Conservation (phyloP, 2,329 filamentous ascomycete species). For the Penicillium sp. region DNA sequence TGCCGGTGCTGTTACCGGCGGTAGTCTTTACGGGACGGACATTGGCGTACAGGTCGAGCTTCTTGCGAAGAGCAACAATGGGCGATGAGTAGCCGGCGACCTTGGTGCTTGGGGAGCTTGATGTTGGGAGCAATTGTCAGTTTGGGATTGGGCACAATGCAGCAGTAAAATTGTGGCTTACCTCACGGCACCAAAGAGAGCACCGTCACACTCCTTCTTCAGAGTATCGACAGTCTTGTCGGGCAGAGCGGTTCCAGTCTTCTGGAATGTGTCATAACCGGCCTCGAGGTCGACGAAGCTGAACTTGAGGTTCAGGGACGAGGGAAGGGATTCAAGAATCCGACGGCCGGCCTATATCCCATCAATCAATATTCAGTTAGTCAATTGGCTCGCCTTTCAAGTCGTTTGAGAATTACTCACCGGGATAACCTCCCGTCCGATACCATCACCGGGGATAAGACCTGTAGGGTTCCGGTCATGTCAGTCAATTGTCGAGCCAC, state of each 20-base stretch:
- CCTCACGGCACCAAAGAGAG: slow-evolving; percentile 92
- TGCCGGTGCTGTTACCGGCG: slow-evolving; percentile 46
- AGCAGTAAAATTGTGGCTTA: slow-evolving; percentile 26
- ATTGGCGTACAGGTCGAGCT: slow-evolving; percentile 93
- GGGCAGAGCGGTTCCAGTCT: slow-evolving; percentile 82
- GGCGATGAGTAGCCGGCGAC: slow-evolving; percentile 95
- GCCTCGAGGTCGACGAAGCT: slow-evolving; percentile 90
- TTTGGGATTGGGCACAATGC: neutral
- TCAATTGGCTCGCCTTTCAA: slow-evolving; percentile 5
- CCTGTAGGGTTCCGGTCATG: slow-evolving; percentile 52
- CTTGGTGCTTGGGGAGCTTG: slow-evolving; percentile 76
- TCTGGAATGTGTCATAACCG: slow-evolving; percentile 89
- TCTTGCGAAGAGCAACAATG: slow-evolving; percentile 94
- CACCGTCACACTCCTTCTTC: slow-evolving; percentile 88
- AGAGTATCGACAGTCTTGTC: slow-evolving; percentile 88
- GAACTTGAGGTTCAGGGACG: slow-evolving; percentile 90
- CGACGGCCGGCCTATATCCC: slow-evolving; percentile 67
- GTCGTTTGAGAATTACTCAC: slow-evolving; percentile 39
- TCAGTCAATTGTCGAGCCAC: slow-evolving; percentile 9
- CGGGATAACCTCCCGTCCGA: slow-evolving; percentile 97
- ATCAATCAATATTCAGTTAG: slow-evolving; percentile 16
- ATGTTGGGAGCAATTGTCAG: slow-evolving; percentile 1
- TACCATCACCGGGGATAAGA: slow-evolving; percentile 96
- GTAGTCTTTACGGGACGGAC: slow-evolving; percentile 91
- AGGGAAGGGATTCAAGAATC: slow-evolving; percentile 85